Percentiles rank a stretch among this genome's conserved stretches.
These are phyloP conservation scores for Peronospora tabacina DNA, from an alignment of 352 stramenopile species.

Conservation along the genomic window DNA sequence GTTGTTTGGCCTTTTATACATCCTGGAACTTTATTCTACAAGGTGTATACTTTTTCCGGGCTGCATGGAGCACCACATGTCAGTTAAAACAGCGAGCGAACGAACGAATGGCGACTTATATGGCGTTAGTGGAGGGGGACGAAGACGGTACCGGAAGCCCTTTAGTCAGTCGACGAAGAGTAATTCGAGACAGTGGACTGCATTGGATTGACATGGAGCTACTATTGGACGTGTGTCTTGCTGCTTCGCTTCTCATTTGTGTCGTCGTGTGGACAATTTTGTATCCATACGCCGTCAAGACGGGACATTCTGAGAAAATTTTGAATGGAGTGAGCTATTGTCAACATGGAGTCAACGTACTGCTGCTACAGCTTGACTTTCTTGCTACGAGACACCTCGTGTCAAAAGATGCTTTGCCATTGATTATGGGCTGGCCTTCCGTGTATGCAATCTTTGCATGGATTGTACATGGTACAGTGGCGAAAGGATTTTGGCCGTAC, in stretches of 20 bases:
- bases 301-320: conserved; percentile 40
- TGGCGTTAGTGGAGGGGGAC: conserved; percentile 29
- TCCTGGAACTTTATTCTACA: conserved; percentile 84
- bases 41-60: conserved; percentile 46
- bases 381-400: conserved; percentile 40
- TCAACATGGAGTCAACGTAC: conserved; percentile 65
- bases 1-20: conserved; percentile 70
- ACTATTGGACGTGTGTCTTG: conserved; percentile 59
- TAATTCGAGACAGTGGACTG: conserved; percentile 14
- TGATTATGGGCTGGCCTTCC: conserved; percentile 55
- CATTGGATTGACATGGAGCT: conserved; percentile 54
- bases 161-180: conserved; percentile 10
- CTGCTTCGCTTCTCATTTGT: conserved; percentile 58
- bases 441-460: conserved; percentile 68
- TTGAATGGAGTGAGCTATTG: conserved; percentile 77
- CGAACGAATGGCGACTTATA: conserved; percentile 27
- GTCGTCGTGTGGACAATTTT: conserved; percentile 70
- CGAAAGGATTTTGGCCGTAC: conserved; percentile 71
- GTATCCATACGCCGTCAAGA: conserved; percentile 51
- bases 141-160: conserved; percentile 26
- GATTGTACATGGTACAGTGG: conserved; percentile 63
- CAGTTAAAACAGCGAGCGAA: conserved; percentile 20
- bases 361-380: conserved; percentile 68
- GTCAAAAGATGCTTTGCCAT: conserved; percentile 45
- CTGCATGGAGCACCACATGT: conserved; percentile 25